Conservation (phyloP, 2,329 filamentous ascomycete genomes). For the Ophiostoma perfectum region DNA sequence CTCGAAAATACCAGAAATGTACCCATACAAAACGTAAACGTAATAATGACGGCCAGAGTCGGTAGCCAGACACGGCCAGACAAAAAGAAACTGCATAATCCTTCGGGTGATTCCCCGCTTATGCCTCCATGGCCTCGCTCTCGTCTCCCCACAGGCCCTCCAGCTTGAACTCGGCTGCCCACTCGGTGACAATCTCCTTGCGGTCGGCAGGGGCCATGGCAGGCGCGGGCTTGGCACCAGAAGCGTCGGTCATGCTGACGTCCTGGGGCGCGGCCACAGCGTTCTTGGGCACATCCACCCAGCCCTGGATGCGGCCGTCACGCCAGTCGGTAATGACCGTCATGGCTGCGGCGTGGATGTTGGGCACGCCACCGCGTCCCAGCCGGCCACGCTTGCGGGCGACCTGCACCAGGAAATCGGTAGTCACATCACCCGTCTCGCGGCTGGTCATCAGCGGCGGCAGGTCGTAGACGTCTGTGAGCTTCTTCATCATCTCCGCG, state of each 20-base stretch:
- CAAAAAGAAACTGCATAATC: slow-evolving; percentile 4
- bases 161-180: slow-evolving; percentile 91
- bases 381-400: slow-evolving; percentile 87
- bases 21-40: slow-evolving; percentile 12
- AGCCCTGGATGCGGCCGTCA: slow-evolving; percentile 89
- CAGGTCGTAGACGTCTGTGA: slow-evolving; percentile 78
- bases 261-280: slow-evolving; percentile 45
- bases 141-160: slow-evolving; percentile 84
- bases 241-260: slow-evolving; percentile 13
- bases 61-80: slow-evolving; percentile 2
- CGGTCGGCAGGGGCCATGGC: slow-evolving; percentile 51
- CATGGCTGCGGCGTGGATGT: slow-evolving; percentile 80
- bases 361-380: slow-evolving; percentile 84
- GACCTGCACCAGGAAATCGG: slow-evolving; percentile 90
- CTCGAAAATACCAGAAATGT: slow-evolving; percentile 16
- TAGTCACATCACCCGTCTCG: slow-evolving; percentile 65
- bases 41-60: slow-evolving; percentile 12
- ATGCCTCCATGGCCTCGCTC: slow-evolving; percentile 48
- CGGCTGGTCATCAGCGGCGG: slow-evolving; percentile 66
- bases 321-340: slow-evolving; percentile 95
- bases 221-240: slow-evolving; percentile 27
- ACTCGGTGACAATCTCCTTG: slow-evolving; percentile 84
- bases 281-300: slow-evolving; percentile 71
- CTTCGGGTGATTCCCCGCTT: slow-evolving; percentile 17
- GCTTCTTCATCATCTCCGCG: slow-evolving; percentile 51